Evolutionary conservation across 768 basidiomycete species (phyloP), one percentile per base, ranked within the genome.

Genomic region (Chalciporus piperatus): DNA sequence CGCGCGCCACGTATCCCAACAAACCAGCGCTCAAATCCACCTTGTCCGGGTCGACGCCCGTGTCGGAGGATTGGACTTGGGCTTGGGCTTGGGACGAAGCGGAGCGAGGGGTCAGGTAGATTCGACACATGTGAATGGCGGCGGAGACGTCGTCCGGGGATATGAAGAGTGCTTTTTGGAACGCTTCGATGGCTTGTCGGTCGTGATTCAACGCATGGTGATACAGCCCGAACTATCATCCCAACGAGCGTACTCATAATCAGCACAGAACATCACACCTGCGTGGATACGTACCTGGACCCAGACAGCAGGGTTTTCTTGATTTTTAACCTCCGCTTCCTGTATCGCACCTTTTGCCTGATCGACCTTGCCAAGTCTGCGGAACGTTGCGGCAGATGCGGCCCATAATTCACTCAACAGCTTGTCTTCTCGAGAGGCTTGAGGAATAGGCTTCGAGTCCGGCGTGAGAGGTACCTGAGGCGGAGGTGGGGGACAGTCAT

Each of bases 311-410:
- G 91, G 83, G 66, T 96, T 94, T 22, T 81, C 79, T 57, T 91
- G 87, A 64, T 96, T 92, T 57, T 82, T 77, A 4, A 87, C 84
- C 66, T 99, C 96, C 0, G 96, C 97, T 69, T 99, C 96, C 64
- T 93, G 92, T 41, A 98, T 93, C 2, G 96, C 87, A 11, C 84
- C 95, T 45, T 84, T 83, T 1, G 90, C 85, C 60, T 98, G 92
- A 52, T 97, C 95, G 48, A 91, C 79, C 72, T 93, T 93, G 11
- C 91, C 91, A 48, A 89, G 72, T 52, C 97, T 74, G 41, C 97
- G 77, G 73, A 98, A 98, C 0, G 92, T 97, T 14, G 97, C 93
- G 1, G 96, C 92, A 7, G 87, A 89, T 80, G 92, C 91, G 6
- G 97, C 71, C 97, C 97, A 99, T 7, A 98, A 71, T 59, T 92